A percentile compares a stretch with the other conserved stretches of the same genome.
These are phyloP conservation scores for Eimeria mitis DNA, from an alignment of 169 alveolate species.

Conservation along the genomic window DNA sequence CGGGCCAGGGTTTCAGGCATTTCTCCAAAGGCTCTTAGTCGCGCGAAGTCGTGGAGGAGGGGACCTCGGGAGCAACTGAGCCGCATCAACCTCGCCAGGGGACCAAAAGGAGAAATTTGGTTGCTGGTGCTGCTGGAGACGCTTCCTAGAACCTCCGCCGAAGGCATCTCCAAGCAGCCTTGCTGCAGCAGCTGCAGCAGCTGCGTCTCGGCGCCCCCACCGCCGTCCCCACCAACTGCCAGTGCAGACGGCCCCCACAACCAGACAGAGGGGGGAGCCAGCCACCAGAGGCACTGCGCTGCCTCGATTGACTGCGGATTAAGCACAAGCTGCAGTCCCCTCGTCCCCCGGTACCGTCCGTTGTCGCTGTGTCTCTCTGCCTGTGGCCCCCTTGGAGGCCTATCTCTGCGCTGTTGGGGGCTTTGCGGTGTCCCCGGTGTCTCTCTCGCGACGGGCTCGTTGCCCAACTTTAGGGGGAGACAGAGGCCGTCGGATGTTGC, in stretches of 20 bases:
- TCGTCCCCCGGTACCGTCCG: not conserved
- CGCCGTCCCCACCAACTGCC: not conserved
- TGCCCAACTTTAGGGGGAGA: slow-evolving; percentile 18
- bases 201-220: not conserved
- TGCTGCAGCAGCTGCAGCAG: slow-evolving; percentile 73
- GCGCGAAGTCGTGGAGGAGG: slow-evolving; percentile 11
- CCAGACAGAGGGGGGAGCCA: slow-evolving; percentile 3
- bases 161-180: slow-evolving; percentile 53
- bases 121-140: not conserved
- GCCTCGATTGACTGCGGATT: slow-evolving; percentile 5
- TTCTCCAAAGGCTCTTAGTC: slow-evolving; percentile 26
- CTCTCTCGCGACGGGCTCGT: not conserved
- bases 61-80: slow-evolving; percentile 32
- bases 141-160: slow-evolving; percentile 11
- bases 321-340: slow-evolving; percentile 13
- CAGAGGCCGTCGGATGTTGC: not conserved
- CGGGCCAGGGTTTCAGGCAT: slow-evolving; percentile 19
- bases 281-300: slow-evolving; percentile 73
- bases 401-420: not conserved
- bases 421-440: not conserved
- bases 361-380: not conserved
- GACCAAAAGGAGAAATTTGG: slow-evolving; percentile 1
- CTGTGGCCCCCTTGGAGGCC: not conserved
- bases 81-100: not conserved
- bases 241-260: not conserved